Conservation (phyloP, 305 asterid genomes). For the Fraxinus nigra region DNA sequence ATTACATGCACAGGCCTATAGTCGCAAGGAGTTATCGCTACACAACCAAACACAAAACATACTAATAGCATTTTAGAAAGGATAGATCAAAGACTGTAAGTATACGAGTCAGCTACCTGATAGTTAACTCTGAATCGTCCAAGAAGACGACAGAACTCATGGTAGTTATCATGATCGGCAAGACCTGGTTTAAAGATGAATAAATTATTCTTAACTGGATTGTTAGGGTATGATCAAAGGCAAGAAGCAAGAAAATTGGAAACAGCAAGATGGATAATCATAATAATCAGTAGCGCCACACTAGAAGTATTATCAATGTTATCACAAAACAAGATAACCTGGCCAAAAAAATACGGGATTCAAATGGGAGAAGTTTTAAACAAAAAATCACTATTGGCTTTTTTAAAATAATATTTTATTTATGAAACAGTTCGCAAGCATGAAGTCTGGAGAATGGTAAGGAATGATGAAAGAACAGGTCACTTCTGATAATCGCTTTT, state of each 20-base stretch:
- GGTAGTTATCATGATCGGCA: slow-evolving; percentile 96
- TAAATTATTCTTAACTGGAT: slow-evolving; percentile 22
- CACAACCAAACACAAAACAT: not conserved
- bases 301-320: not conserved
- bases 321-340: not conserved
- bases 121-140: slow-evolving; percentile 96
- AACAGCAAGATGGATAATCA: not conserved
- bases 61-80: slow-evolving; percentile 15
- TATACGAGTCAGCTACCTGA: slow-evolving; percentile 55
- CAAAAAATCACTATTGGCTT: not conserved
- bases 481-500: not conserved
- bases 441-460: not conserved
- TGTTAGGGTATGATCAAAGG: slow-evolving; percentile 12
- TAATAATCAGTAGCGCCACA: not conserved
- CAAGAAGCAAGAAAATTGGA: not conserved
- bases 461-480: not conserved
- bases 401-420: not conserved
- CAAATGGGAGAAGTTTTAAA: not conserved
- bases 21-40: not conserved
- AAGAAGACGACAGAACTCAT: slow-evolving; percentile 98
- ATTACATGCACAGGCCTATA: not conserved
- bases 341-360: not conserved
- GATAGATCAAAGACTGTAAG: slow-evolving; percentile 21
- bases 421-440: not conserved
- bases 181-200: slow-evolving; percentile 63